Percentiles rank a stretch among this genome's conserved stretches.
These are phyloP conservation scores for Fraxinus sp. DNA, from an alignment of 305 asterid genomes.

Conservation along the genomic window DNA sequence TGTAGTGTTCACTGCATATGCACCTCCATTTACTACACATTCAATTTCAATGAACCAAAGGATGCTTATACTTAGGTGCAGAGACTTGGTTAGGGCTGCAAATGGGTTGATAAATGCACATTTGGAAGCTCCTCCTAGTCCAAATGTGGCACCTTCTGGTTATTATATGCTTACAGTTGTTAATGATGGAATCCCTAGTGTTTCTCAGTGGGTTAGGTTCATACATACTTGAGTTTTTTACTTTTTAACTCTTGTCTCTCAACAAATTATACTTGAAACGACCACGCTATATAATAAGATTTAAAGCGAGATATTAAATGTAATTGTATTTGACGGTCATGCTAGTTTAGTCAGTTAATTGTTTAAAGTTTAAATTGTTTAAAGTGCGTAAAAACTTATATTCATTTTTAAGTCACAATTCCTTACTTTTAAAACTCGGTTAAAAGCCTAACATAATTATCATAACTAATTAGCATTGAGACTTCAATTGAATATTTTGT, in stretches of 20 bases:
- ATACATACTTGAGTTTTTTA: constrained; percentile 21
- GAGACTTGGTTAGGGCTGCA: constrained; percentile 24
- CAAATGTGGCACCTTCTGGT: constrained; percentile 61
- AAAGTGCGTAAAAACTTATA: background rate
- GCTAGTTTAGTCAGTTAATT: constrained; percentile 13
- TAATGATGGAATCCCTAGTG: constrained; percentile 56
- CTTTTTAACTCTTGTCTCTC: background rate
- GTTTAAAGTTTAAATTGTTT: background rate
- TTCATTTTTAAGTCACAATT: background rate
- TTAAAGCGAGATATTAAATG: background rate
- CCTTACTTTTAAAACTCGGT: background rate
- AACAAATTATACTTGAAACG: background rate
- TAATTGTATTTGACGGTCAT: background rate
- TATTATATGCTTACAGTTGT: constrained; percentile 66
- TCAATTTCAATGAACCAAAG: constrained; percentile 67
- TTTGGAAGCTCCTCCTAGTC: constrained; percentile 56
- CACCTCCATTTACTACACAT: constrained; percentile 64
- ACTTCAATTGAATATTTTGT: no score
- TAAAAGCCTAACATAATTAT: background rate
- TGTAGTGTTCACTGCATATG: constrained; percentile 40
- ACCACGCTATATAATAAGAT: background rate
- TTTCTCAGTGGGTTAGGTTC: constrained; percentile 58
- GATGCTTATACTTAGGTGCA: constrained; percentile 49
- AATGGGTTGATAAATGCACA: constrained; percentile 40
- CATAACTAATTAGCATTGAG: background rate